These are phyloP conservation scores for Anisogramma anomala DNA, from an alignment of 2,329 filamentous ascomycete species.

Conservation along the genomic window DNA sequence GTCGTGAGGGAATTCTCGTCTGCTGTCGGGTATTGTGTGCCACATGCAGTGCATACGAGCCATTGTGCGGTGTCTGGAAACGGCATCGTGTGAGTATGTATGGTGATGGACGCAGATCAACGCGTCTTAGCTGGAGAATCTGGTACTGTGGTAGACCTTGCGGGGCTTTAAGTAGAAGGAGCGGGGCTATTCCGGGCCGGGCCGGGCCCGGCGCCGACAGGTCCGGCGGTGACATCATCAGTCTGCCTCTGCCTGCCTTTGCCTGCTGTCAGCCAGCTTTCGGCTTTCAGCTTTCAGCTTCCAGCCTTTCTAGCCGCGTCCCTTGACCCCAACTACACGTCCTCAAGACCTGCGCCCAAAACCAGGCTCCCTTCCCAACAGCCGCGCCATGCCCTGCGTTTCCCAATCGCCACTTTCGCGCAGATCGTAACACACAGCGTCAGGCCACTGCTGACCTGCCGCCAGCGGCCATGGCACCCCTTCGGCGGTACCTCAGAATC, in stretches of 20 bases:
- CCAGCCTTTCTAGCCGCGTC: background rate
- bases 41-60: conserved; percentile 57
- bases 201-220: background rate
- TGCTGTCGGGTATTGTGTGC: conserved; percentile 53
- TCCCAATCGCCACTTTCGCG: background rate
- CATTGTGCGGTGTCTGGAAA: conserved; percentile 3
- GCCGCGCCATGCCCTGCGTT: background rate
- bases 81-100: background rate
- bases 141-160: no score
- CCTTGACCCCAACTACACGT: background rate
- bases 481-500: conserved; percentile 81
- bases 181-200: background rate
- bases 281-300: background rate
- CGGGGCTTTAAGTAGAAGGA: no score
- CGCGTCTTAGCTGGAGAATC: no score
- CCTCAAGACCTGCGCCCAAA: background rate
- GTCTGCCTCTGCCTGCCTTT: background rate
- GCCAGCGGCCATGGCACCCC: conserved; percentile 57
- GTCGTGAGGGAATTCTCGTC: conserved; percentile 36
- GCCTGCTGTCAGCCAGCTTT: background rate
- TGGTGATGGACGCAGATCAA: no score
- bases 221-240: background rate
- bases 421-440: background rate
- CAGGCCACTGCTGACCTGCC: background rate
- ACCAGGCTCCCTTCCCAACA: background rate